These are phyloP conservation scores for Schizothecium vesticola DNA, from an alignment of 495 filamentous ascomycete species.

Conservation along the genomic window DNA sequence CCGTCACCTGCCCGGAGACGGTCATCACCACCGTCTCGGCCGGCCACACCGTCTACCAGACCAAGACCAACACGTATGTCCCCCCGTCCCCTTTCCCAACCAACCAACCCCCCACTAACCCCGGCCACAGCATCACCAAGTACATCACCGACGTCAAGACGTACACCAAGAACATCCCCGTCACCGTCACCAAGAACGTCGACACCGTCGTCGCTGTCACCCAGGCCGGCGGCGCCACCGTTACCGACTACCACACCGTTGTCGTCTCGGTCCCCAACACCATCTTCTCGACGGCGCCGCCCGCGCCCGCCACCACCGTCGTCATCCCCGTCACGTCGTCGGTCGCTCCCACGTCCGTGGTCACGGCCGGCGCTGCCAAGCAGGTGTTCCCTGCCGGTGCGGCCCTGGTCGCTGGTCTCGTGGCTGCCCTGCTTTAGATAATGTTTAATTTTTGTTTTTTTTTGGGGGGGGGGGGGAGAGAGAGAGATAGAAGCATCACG, in stretches of 20 bases:
- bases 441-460: background rate
- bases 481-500: background rate
- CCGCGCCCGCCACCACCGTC: conserved; percentile 21
- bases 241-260: conserved; percentile 23
- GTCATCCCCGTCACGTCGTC: conserved; percentile 27
- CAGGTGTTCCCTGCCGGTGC: conserved; percentile 24
- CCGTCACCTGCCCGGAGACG: conserved; percentile 37
- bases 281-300: conserved; percentile 13
- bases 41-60: conserved; percentile 36
- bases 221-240: conserved; percentile 29
- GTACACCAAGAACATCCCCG: conserved; percentile 29
- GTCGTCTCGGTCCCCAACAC: conserved; percentile 18
- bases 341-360: conserved; percentile 9
- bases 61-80: conserved; percentile 38
- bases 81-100: background rate
- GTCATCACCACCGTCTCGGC: conserved; percentile 36
- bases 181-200: conserved; percentile 33
- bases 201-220: conserved; percentile 27
- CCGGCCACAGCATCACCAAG: conserved; percentile 23
- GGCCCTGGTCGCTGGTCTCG: conserved; percentile 32
- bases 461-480: background rate
- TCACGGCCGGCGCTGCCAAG: conserved; percentile 26
- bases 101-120: background rate
- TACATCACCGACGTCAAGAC: conserved; percentile 30
- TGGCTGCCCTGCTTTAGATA: conserved; percentile 31